Evolutionary conservation across 345 rosid genomes (phyloP).

Genomic region (Eucalyptus lansdowneana): DNA sequence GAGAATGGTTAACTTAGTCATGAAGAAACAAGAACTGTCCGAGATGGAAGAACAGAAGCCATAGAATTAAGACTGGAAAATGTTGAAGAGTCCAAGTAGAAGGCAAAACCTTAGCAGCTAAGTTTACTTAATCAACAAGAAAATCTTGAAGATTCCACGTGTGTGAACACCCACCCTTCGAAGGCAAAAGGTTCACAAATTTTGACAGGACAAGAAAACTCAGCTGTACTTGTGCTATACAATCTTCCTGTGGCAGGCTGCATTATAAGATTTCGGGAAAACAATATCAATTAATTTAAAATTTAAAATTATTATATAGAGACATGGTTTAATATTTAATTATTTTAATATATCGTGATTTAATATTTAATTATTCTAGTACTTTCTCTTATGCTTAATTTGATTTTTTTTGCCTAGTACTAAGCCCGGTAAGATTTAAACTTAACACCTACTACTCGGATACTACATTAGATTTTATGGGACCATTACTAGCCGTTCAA

Average conservation of each 20-base stretch:
- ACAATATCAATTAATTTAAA: fast-evolving
- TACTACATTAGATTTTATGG: fast-evolving
- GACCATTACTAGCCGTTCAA: fast-evolving
- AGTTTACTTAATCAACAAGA: not conserved
- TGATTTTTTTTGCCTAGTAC: too few relatives aligned
- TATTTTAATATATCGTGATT: fast-evolving
- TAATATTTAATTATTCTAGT: too few relatives aligned
- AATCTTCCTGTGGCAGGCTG: not conserved
- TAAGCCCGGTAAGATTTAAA: too few relatives aligned
- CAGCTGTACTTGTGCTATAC: not conserved
- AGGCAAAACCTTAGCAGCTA: not conserved
- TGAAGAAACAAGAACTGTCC: not conserved
- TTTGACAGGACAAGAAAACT: not conserved
- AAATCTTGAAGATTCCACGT: not conserved
- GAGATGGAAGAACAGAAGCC: not conserved
- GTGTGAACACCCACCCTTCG: not conserved
- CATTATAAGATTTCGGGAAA: too few relatives aligned
- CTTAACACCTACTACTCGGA: fast-evolving
- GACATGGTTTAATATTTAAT: too few relatives aligned
- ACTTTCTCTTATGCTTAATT: too few relatives aligned
- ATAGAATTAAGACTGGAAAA: not conserved
- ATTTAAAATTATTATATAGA: too few relatives aligned
- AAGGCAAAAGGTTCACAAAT: not conserved
- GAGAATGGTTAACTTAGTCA: not conserved
- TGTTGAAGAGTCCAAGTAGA: not conserved